Evolutionary conservation across 116 monocot genomes (phyloP).

Genomic region (Dioscorea cayenensis): DNA sequence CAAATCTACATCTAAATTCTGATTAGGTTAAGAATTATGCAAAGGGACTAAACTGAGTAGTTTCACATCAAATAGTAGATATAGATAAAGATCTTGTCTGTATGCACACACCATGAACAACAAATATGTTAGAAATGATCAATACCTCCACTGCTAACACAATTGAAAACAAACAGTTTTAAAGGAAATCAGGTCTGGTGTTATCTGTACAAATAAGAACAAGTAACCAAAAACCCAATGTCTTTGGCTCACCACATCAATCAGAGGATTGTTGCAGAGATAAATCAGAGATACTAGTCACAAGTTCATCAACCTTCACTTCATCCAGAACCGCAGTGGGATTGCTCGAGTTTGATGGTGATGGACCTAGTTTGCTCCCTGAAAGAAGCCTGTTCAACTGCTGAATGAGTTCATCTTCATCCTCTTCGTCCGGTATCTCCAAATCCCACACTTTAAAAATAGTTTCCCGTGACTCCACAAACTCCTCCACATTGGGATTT

Average conservation of each 20-base stretch:
- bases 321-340: neutral
- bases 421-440: conserved; percentile 6
- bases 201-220: neutral
- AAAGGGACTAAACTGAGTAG: too few species aligned
- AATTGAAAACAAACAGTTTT: too few species aligned
- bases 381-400: conserved; percentile 14
- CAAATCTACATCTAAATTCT: too few species aligned
- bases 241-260: neutral
- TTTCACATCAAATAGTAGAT: too few species aligned
- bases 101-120: too few species aligned
- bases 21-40: too few species aligned
- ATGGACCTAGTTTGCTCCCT: neutral
- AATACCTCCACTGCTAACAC: too few species aligned
- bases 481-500: neutral
- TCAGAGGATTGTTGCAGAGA: conserved; percentile 7
- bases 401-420: conserved; percentile 21
- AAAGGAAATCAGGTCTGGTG: too few species aligned
- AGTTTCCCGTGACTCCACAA: neutral
- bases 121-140: too few species aligned
- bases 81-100: too few species aligned
- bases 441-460: conserved; percentile 19
- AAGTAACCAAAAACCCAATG: neutral
- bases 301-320: conserved; percentile 8
- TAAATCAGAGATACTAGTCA: conserved; percentile 10
- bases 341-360: neutral